Percentiles rank a stretch among this genome's conserved stretches.
phyloP scores from a whole-genome alignment of 179 eudicot genomes.

The Spergularia azorica region DNA sequence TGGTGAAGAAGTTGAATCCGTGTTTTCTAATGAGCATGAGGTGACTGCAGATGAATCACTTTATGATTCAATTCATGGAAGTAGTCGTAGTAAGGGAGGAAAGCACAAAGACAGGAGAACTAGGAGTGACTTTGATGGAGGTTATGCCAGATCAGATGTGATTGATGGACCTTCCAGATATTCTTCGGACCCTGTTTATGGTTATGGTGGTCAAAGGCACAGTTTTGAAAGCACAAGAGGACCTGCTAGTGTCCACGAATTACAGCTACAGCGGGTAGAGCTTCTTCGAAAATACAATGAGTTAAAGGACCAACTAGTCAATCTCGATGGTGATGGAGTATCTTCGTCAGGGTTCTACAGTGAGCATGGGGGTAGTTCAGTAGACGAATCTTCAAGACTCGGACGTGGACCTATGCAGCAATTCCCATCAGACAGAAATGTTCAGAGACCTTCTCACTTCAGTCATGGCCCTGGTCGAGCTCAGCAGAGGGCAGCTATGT shows the following conservation, averaged over 20 bases:
- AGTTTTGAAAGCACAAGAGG: slow-evolving; percentile 35
- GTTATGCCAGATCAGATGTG: slow-evolving; percentile 32
- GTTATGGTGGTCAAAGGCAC: slow-evolving; percentile 42
- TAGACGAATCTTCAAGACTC: slow-evolving; percentile 32
- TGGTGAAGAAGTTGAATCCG: slow-evolving; percentile 26
- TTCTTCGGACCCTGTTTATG: slow-evolving; percentile 28
- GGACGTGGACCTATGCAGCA: slow-evolving; percentile 30
- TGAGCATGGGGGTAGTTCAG: slow-evolving; percentile 31
- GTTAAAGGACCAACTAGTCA: slow-evolving; percentile 51
- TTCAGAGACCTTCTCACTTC: slow-evolving; percentile 26
- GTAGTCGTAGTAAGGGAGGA: slow-evolving; percentile 26
- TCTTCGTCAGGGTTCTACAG: slow-evolving; percentile 32
- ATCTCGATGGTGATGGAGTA: slow-evolving; percentile 35
- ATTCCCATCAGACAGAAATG: slow-evolving; percentile 30
- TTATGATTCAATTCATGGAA: slow-evolving; percentile 20
- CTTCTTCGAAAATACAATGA: slow-evolving; percentile 63
- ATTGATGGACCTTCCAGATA: slow-evolving; percentile 51
- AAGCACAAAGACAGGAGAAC: slow-evolving; percentile 30
- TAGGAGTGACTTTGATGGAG: slow-evolving; percentile 29
- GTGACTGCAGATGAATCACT: slow-evolving; percentile 27
- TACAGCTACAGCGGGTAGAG: slow-evolving; percentile 59
- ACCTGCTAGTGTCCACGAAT: slow-evolving; percentile 38
- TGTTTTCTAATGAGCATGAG: slow-evolving; percentile 27
- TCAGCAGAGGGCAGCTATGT: slow-evolving; percentile 15
- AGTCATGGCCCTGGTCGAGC: slow-evolving; percentile 23